Base-by-base conservation (phyloP, 148 eudicot species). In the Cornus kousa region DNA sequence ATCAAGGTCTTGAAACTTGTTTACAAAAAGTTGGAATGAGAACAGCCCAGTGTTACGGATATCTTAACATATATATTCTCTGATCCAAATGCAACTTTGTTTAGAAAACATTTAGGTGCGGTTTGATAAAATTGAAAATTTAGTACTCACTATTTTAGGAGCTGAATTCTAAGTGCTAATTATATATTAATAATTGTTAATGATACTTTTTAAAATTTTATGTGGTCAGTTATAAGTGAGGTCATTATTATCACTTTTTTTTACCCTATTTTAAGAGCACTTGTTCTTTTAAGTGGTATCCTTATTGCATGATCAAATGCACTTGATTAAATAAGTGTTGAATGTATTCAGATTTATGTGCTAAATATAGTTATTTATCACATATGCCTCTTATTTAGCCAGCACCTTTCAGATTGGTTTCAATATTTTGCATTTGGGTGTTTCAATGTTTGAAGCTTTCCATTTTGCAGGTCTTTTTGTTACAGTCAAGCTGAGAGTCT, bases 401-500 rank as follows among this genome's bases (percentile, higher is more conserved):
- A 8, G 12, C 55, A 64, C 14, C 35, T 74, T 67, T 67, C n/a
- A 31, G 28, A 10, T 67, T 3, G 50, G 59, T 67, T 22, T 66
- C 43, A 64, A 16, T 17, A 5, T 73, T 46, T 7, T 0, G 72
- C 7, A 16, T 48, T 73, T 53, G 10, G 24, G 59, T 64, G 46
- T 68, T 70, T 69, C 10, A 14, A 5, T 33, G 22, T 60, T 50
- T 43, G 59, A 32, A 13, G 2, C 60, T 40, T 68, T 35, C n/a
- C 3, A 64, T 81, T 48, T 59, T 82, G 75, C 87, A 89, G 99
- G 88, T 72, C 82, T 87, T 82, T 81, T 95, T 66, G 77, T 81
- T 78, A 82, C 87, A 71, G 92, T 91, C 40, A 93, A 82, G 84
- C 88, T 79, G 90, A 89, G 84, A 88, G 95, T 79, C 95, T 96